These are phyloP conservation scores for Rosa multiflora DNA, from an alignment of 306 rosid genomes.

Conservation along the genomic window DNA sequence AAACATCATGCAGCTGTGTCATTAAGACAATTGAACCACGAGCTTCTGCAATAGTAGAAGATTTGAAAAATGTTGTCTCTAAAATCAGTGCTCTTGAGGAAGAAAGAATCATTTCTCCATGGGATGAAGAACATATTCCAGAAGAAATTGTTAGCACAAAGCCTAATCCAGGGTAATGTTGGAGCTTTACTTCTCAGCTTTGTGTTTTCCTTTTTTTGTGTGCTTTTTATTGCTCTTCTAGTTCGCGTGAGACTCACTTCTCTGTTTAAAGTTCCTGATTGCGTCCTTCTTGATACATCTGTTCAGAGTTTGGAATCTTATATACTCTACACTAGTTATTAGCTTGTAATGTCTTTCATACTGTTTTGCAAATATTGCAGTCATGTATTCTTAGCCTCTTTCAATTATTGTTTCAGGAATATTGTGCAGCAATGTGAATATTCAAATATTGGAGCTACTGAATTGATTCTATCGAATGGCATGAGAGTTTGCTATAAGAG, in stretches of 20 bases:
- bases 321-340: background rate
- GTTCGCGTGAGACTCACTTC: background rate
- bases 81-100: conserved; percentile 67
- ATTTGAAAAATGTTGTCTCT: conserved; percentile 71
- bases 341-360: background rate
- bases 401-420: conserved; percentile 46
- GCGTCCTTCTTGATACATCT: background rate
- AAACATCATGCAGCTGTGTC: conserved; percentile 78
- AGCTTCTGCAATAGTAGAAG: conserved; percentile 66
- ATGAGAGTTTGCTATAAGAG: conserved; percentile 86
- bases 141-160: conserved; percentile 79
- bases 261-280: background rate
- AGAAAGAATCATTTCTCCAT: conserved; percentile 56
- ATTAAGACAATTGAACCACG: conserved; percentile 92
- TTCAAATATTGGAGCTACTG: conserved; percentile 80
- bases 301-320: background rate
- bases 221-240: background rate
- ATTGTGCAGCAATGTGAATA: conserved; percentile 70
- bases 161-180: conserved; percentile 82
- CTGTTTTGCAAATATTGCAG: background rate
- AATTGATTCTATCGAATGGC: conserved; percentile 84
- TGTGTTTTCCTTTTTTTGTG: background rate
- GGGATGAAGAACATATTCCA: conserved; percentile 93
- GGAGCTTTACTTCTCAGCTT: background rate
- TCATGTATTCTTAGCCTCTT: conserved; percentile 8